Evolutionary conservation across 257 asterid genomes (phyloP).

Genomic region (Lithospermum erythrorhizon): DNA sequence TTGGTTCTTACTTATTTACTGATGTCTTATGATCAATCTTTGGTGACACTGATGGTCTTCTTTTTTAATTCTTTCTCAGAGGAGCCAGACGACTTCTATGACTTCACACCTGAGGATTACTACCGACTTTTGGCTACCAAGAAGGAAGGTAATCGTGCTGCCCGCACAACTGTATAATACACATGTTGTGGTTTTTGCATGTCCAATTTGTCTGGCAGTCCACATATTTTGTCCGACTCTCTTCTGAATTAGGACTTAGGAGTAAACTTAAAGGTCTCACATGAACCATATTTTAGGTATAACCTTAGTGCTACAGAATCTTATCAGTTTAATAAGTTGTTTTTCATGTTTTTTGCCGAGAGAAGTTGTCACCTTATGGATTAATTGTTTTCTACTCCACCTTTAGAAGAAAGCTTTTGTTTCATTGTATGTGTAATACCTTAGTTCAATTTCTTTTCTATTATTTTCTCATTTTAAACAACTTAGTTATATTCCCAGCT

Average conservation of each 20-base stretch:
- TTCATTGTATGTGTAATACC: not conserved
- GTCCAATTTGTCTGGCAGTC: not conserved
- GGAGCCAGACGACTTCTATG: slow-evolving; percentile 77
- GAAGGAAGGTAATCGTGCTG: slow-evolving; percentile 59
- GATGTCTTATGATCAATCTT: not conserved
- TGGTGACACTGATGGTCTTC: too few species aligned
- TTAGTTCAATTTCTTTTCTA: not conserved
- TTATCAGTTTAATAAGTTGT: not conserved
- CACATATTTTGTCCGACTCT: not conserved
- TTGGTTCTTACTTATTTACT: not conserved
- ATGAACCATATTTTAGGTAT: not conserved
- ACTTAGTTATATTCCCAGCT: too few species aligned
- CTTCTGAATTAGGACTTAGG: not conserved
- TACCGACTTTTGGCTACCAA: slow-evolving; percentile 59
- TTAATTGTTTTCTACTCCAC: not conserved
- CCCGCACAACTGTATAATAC: not conserved
- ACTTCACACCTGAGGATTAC: slow-evolving; percentile 88
- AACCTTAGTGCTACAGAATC: not conserved
- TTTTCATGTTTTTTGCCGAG: not conserved
- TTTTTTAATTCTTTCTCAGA: slow-evolving; percentile 30
- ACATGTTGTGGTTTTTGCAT: not conserved
- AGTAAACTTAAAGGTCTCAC: not conserved
- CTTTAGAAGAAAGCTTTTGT: not conserved
- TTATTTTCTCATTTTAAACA: too few species aligned
- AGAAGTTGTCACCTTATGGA: not conserved